phyloP scores from a whole-genome alignment of 257 asterid species.

The Capsicum pubescens region DNA sequence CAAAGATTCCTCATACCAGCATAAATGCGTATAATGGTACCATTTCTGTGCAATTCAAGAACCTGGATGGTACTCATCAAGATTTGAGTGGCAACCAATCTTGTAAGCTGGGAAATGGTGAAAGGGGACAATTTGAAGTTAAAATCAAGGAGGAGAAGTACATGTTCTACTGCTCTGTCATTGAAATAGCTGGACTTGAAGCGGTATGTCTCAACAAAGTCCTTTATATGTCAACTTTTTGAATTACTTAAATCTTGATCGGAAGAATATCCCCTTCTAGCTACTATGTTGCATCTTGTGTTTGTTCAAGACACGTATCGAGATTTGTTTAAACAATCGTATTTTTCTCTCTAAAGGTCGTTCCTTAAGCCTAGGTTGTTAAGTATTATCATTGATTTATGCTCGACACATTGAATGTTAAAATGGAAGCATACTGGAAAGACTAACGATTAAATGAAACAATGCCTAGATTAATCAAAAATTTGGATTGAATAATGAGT shows the following conservation, averaged over 20 bases:
- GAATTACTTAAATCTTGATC: too few species aligned
- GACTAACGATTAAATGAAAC: background rate
- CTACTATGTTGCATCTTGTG: background rate
- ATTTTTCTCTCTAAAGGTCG: background rate
- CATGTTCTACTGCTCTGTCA: constrained; percentile 37
- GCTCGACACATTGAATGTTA: background rate
- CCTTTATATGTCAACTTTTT: background rate
- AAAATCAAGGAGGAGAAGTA: constrained; percentile 27
- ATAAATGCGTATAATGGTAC: constrained; percentile 29
- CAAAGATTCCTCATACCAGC: constrained; percentile 26
- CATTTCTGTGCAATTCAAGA: constrained; percentile 25
- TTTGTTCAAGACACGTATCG: background rate
- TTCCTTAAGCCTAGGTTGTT: too few species aligned
- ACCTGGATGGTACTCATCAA: constrained; percentile 23
- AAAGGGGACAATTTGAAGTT: constrained; percentile 21
- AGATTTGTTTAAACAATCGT: background rate
- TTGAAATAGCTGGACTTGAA: constrained; percentile 38
- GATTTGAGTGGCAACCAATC: constrained; percentile 18
- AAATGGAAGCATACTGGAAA: background rate
- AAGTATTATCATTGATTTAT: background rate
- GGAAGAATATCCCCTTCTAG: background rate
- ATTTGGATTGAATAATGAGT: background rate
- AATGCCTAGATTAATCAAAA: background rate
- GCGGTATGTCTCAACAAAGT: constrained; percentile 26
- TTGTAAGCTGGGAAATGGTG: constrained; percentile 32